Conservation (phyloP, 2,329 filamentous ascomycete species). For the Hawksworthiomyces lignivorus region DNA sequence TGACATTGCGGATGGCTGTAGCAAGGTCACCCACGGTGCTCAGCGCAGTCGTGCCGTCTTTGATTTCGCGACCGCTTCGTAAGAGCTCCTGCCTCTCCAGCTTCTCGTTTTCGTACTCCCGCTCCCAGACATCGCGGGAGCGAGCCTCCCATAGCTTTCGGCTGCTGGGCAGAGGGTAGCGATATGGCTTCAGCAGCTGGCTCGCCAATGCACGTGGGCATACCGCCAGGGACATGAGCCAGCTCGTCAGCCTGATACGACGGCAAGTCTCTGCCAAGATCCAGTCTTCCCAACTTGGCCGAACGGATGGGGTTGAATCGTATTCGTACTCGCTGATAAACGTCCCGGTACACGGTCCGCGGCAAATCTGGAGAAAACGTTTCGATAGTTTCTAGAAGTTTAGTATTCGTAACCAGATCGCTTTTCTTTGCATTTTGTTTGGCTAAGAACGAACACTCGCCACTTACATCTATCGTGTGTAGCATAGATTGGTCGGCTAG, state of each 20-base stretch:
- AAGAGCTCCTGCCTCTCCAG: too few relatives aligned
- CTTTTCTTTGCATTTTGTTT: too few relatives aligned
- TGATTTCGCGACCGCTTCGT: too few relatives aligned
- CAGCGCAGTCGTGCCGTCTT: not conserved
- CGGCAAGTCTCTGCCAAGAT: conserved; percentile 24
- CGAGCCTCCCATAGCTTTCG: conserved; percentile 10
- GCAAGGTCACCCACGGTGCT: not conserved
- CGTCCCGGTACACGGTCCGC: not conserved
- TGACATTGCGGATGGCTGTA: not conserved
- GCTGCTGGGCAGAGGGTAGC: conserved; percentile 8
- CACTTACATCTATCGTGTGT: too few relatives aligned
- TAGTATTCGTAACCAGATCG: too few relatives aligned
- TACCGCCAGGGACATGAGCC: conserved; percentile 8
- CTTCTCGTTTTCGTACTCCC: conserved; percentile 7
- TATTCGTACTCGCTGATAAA: not conserved
- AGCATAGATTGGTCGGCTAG: conserved; percentile 4
- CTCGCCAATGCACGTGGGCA: not conserved
- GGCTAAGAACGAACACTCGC: not conserved
- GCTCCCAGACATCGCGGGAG: conserved; percentile 6
- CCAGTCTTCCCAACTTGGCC: conserved; percentile 23
- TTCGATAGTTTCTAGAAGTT: not conserved
- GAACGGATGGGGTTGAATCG: not conserved
- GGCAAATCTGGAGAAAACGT: not conserved
- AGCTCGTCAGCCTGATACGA: conserved; percentile 14
- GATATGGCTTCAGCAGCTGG: not conserved